These are phyloP conservation scores for Podila horticola DNA, from an alignment of 192 early-diverging fungal species.

Conservation along the genomic window DNA sequence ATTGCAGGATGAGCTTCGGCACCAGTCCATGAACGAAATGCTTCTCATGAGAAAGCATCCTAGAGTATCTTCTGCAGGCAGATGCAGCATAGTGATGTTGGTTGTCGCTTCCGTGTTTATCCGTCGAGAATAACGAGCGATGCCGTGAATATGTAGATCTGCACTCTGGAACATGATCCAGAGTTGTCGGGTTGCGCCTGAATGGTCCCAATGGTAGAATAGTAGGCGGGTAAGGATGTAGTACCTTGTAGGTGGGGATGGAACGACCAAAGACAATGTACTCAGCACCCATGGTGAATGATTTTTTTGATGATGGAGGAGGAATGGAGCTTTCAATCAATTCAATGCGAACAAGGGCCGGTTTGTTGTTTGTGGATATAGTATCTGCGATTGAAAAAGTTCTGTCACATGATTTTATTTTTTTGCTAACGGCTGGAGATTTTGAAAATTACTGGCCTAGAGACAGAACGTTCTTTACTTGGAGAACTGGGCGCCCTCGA, in stretches of 20 bases:
- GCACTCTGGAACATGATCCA: too few relatives aligned
- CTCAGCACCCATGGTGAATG: conserved; percentile 12
- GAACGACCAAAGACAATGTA: conserved; percentile 18
- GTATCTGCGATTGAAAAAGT: background rate
- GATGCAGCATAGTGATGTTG: background rate
- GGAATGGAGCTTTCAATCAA: background rate
- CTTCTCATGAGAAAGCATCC: too few relatives aligned
- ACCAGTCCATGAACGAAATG: too few relatives aligned
- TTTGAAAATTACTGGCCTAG: too few relatives aligned
- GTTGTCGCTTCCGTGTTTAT: background rate
- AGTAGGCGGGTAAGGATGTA: background rate
- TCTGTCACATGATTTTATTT: background rate
- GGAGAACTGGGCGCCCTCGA: conserved; percentile 66
- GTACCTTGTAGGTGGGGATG: conserved; percentile 20
- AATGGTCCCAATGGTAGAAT: background rate
- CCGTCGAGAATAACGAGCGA: background rate
- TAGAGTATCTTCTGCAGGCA: too few relatives aligned
- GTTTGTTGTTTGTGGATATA: too few relatives aligned
- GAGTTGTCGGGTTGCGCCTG: too few relatives aligned
- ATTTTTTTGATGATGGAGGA: conserved; percentile 1
- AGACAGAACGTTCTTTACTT: conserved; percentile 28
- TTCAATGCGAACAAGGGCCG: background rate
- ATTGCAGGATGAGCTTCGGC: too few relatives aligned
- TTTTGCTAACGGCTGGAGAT: too few relatives aligned
- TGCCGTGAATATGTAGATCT: background rate